Base-by-base conservation (phyloP, 257 asterid genomes). In the Nicotiana otophora region DNA sequence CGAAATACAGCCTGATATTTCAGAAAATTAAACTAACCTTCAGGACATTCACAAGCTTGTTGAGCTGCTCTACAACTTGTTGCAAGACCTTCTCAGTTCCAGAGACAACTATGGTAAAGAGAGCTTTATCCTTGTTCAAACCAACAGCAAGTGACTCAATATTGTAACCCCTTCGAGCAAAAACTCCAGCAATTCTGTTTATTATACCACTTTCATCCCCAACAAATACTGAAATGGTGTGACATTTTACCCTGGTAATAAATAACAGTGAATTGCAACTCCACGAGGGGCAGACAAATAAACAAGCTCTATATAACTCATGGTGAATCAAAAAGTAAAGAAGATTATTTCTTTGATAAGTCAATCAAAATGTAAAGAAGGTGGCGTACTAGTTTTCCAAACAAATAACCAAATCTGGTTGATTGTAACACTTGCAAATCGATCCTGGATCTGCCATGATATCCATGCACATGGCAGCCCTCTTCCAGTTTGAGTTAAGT, bases 111-210 rank as follows among this genome's bases (percentile, higher is more conserved):
- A 94, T 94, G 81, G 97, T 92, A 86, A 94, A 94, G 65, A 94
- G 89, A 75, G 98, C 98, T 92, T 85, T 94, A 86, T 91, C 97
- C 88, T 91, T 83, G 90, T 92, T 94, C 87, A 94, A 84, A 55
- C 98, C 98, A 85, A 94, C 98, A 72, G 97, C 98, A 82, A 94
- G 94, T 78, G 98, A 91, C 91, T 94, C 98, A 9, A 94, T 94
- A 84, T 91, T 94, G 88, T 91, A 94, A 67, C 98, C 97, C 78
- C 96, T 90, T 68, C 97, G 93, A 83, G 98, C 98, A 89, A 94
- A 91, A 26, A 92, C 97, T 55, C 97, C 98, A 64, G 97, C 96
- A 86, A 94, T 94, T 80, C 98, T 88, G 89, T 94, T 92, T 74
- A 94, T 94, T 26, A 94, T 94, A 72, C 98, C 98, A 85, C 96